Percentiles rank a stretch among this genome's conserved stretches.
Evolutionary conservation across 306 rosid genomes (phyloP).

Genomic region (Begonia fuchsioides): DNA sequence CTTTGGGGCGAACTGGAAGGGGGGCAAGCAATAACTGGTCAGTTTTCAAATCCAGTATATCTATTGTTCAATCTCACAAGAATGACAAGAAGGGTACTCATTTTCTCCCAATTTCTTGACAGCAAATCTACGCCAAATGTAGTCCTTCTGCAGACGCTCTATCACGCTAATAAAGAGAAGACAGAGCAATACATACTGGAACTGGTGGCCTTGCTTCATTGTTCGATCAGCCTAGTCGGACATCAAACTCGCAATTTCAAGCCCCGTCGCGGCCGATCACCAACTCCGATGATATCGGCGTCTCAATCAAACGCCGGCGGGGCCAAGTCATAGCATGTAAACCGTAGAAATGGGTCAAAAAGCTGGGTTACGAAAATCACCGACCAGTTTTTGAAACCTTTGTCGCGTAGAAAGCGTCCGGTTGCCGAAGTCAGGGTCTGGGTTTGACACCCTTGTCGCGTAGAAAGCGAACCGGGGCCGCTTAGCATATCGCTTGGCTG

Average conservation of each 20-base stretch:
- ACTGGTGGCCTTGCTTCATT: slow-evolving; percentile 59
- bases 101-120: slow-evolving; percentile 3
- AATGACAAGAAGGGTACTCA: background rate
- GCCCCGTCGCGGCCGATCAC: slow-evolving; percentile 42
- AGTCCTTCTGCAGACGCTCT: slow-evolving; percentile 70
- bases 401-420: no score
- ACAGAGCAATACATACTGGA: slow-evolving; percentile 50
- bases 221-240: slow-evolving; percentile 37
- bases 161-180: slow-evolving; percentile 66
- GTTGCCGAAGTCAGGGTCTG: no score
- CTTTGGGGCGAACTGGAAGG: slow-evolving; percentile 88
- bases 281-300: slow-evolving; percentile 34
- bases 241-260: slow-evolving; percentile 34
- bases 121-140: slow-evolving; percentile 39
- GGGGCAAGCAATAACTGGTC: slow-evolving; percentile 79
- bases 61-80: background rate
- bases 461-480: no score
- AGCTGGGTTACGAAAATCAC: no score
- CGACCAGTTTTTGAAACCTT: no score
- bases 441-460: no score
- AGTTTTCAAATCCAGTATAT: slow-evolving; percentile 6
- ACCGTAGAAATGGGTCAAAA: no score
- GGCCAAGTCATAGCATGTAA: slow-evolving; percentile 8
- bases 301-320: slow-evolving; percentile 20
- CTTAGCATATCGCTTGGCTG: no score